Base-by-base conservation (phyloP, 306 rosid species). In the Rosa multiflora region DNA sequence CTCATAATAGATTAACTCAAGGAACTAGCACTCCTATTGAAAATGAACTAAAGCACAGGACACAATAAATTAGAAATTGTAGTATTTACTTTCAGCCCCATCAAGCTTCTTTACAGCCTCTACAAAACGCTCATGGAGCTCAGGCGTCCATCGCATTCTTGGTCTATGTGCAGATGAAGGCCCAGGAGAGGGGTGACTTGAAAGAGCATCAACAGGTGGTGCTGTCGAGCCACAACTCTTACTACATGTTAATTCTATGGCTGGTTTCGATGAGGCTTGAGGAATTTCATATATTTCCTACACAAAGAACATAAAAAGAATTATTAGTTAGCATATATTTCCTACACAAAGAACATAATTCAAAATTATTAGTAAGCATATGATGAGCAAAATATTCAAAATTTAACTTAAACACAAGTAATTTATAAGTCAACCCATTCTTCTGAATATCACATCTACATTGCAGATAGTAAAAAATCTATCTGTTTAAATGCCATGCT, bases 141-240 rank as follows among this genome's bases (percentile, higher is more conserved):
- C 88, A 37, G 88, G 81, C 0, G 88, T 85, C 88, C 88, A 85
- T 56, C 88, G 77, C 85, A 85, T 85, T 67, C 88, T 69, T 26
- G 85, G 81, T 46, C 78, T 85, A 55, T 78, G 85, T 32, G 72
- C 70, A 46, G 70, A 1, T 18, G 81, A 80, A 12, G 85, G 26
- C 11, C 85, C 81, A 23, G 85, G 83, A 66, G 85, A 85, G 35
- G 83, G 83, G 55, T 59, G 75, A 61, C 72, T 75, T 51, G 72
- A 53, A 56, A 64, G 79, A 48, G 77, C 81, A 75, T 79, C 79
- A 39, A 70, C 68, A 4, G 73, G 67, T 74, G 80, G 78, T 58
- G 82, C 66, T 53, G 40, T 56, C 2, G 70, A 71, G 17, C 37
- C 67, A 71, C n/a, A 46, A 71, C 76, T 70, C 55, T 63, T 69